These are phyloP conservation scores for Boletus rubropictus DNA, from an alignment of 768 basidiomycete genomes.

Conservation along the genomic window DNA sequence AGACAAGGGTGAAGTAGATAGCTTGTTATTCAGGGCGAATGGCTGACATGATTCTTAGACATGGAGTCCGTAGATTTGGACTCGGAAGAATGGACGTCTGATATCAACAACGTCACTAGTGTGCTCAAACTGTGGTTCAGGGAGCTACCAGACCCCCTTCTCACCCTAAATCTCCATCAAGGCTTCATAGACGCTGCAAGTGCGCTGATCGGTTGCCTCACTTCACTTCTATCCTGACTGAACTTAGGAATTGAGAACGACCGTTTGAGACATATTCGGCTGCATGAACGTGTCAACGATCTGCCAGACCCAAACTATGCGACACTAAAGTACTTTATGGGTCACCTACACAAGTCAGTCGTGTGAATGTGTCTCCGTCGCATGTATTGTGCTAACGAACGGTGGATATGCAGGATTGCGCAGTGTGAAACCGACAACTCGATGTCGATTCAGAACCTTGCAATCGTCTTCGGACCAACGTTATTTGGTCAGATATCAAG, in stretches of 20 bases:
- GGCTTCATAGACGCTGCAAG: conserved; percentile 95
- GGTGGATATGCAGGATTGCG: conserved; percentile 52
- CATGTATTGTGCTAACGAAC: conserved; percentile 6
- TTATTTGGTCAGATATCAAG: conserved; percentile 70
- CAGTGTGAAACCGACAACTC: conserved; percentile 74
- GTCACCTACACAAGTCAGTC: conserved; percentile 81
- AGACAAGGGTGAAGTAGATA: conserved; percentile 63
- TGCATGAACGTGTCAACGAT: conserved; percentile 97
- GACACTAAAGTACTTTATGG: conserved; percentile 91
- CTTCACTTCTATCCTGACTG: background rate
- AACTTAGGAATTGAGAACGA: conserved; percentile 83
- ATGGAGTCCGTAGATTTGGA: conserved; percentile 84
- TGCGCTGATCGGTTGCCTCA: conserved; percentile 37
- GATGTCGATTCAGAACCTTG: conserved; percentile 89
- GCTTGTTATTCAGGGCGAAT: conserved; percentile 1
- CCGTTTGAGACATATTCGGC: conserved; percentile 86
- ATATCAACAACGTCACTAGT: conserved; percentile 95
- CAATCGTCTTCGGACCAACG: conserved; percentile 98
- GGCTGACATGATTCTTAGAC: conserved; percentile 44
- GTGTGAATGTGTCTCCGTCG: background rate
- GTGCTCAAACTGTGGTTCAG: conserved; percentile 94
- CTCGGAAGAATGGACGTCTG: conserved; percentile 83
- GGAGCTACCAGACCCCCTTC: conserved; percentile 89
- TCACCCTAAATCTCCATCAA: conserved; percentile 79
- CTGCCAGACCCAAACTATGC: conserved; percentile 99